Base-by-base conservation (phyloP, 1,284 basidiomycete genomes). In the Cerrena zonata region DNA sequence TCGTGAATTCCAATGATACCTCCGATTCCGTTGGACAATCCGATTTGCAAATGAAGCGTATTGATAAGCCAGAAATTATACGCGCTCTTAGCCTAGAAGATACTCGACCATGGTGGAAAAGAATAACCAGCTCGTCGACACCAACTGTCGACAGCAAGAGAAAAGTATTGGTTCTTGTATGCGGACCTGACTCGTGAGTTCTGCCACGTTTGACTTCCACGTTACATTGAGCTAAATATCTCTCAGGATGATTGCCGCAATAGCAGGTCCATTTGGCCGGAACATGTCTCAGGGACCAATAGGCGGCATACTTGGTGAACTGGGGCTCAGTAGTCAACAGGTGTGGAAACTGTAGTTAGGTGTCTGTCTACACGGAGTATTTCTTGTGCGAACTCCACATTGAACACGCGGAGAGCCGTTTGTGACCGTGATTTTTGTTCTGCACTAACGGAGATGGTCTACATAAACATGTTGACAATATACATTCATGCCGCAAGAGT, bases 111-210 rank as follows among this genome's bases (percentile, higher is more conserved):
- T 79, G 79, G 79, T 81, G 78, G 80, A 56, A 55, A 36, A 67
- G 49, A 39, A 43, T 75, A 23, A 72, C 74, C 36, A 58, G 58
- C 47, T 53, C 58, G 15, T 49, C 59, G 38, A 49, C 62, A 18
- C 56, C 58, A 18, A 51, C 54, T 47, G 50, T 46, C 36, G 50
- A 51, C 45, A 48, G 39, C 34, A 47, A 49, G 27, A 69, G 65
- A 58, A 79, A 72, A 53, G 71, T 76, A 3, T 67, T 89, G 48
- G 81, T 89, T 59, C 66, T 89, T 5, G 76, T 91, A 1, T 91
- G 87, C 65, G 89, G 89, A 25, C 89, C 89, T 21, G 85, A 90
- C 52, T 73, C 75, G 87, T 89, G 66, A 65, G 86, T 72, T 15
- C 18, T 36, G 13, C 39, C 42, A 15, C 39, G 13, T 42, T 22